Percentiles rank a stretch among this genome's conserved stretches.
phyloP scores from a whole-genome alignment of 768 basidiomycete species.

The Kwoniella sp. region DNA sequence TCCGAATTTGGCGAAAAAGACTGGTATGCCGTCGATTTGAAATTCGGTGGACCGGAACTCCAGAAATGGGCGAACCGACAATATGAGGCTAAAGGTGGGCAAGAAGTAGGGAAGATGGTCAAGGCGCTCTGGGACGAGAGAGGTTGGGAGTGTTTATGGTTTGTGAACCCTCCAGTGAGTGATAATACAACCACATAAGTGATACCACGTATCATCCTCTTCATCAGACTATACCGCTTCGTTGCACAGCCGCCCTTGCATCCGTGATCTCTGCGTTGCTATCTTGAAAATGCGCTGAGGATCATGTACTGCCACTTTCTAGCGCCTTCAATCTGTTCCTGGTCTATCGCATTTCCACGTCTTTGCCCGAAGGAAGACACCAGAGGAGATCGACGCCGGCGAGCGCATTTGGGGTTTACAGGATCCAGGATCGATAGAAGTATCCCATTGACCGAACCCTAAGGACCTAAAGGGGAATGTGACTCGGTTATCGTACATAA shows the following conservation, averaged over 20 bases:
- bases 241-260: too few relatives aligned
- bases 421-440: neutral
- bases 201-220: too few relatives aligned
- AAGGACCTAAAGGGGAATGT: too few relatives aligned
- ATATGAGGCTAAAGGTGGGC: conserved; percentile 43
- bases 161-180: conserved; percentile 28
- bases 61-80: conserved; percentile 39
- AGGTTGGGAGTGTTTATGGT: conserved; percentile 54
- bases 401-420: conserved; percentile 19
- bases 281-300: neutral
- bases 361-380: conserved; percentile 51
- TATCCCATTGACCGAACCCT: too few relatives aligned
- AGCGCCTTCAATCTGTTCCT: conserved; percentile 53
- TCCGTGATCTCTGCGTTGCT: too few relatives aligned
- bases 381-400: conserved; percentile 47
- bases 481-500: too few relatives aligned
- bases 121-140: conserved; percentile 47
- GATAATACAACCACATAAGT: too few relatives aligned
- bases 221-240: too few relatives aligned
- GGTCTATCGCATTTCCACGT: conserved; percentile 55
- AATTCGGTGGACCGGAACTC: conserved; percentile 30
- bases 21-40: conserved; percentile 37
- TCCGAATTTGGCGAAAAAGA: conserved; percentile 10
- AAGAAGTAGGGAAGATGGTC: conserved; percentile 52
- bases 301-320: neutral